Base-by-base conservation (phyloP, 2,329 filamentous ascomycete genomes). In the Alternaria metachromatica region DNA sequence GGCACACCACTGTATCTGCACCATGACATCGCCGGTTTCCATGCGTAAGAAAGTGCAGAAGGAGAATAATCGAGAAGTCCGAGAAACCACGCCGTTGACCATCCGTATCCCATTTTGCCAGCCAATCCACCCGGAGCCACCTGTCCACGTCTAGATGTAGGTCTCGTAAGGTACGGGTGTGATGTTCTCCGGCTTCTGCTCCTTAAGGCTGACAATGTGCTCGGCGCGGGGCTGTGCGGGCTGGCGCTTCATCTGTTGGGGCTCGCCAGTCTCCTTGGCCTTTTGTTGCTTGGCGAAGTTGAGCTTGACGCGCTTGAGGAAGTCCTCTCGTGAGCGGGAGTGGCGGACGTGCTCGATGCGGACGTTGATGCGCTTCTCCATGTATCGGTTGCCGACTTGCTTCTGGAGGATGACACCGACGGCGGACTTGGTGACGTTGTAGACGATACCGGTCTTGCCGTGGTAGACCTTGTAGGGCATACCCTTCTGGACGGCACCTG, bases 331-430 rank as follows among this genome's bases (percentile, higher is more conserved):
- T 80, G 95, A 98, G 84, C 96, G 92, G 77, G 95, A 98, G 82
- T 92, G 92, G 81, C 87, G 86, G 86, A 99, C 89, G 91, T 99
- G 96, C 91, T 99, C 96, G 85, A 98, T 86, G 83, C 96, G 93
- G 87, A 99, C 88, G 90, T 97, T 98, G 88, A 99, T 90, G 84
- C 96, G 95, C 94, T 99, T 99, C 92, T 99, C 96, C 84, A 99
- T 89, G 90, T 97, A 99, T 82, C 95, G 92, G 91, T 98, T 96
- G 87, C 94, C 94, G 84, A 99, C 96, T 85, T 96, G 93, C 90
- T 97, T 97, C 92, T 78, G 77, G 87, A 99, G 92, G 87, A 99
- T 97, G 85, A 99, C 92, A 81, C 96, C 96, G 83, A 99, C 94
- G 74, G 96, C 92, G 79, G 89, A 92, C 90, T 97, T 97, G 86